Base-by-base conservation (phyloP, 306 rosid genomes). In the Senna siamea region DNA sequence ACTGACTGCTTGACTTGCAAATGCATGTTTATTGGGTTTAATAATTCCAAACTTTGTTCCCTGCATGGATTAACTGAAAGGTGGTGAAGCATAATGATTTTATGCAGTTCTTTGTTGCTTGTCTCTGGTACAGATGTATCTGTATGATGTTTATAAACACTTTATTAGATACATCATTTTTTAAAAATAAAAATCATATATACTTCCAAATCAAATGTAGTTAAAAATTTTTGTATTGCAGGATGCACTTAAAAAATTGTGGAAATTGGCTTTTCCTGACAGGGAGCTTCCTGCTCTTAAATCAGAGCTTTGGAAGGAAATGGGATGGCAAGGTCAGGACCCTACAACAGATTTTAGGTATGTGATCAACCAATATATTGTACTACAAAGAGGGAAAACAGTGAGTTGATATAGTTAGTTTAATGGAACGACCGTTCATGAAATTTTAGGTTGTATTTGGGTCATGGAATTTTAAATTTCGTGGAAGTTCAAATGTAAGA, bases 271-370 rank as follows among this genome's bases (percentile, higher is more conserved):
- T 82, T 94, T 79, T 80, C 97, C 97, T 13, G 84, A 78, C 47
- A 85, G 83, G 86, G 93, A 85, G 84, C 87, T 89, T 72, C 99
- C 97, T 12, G 23, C 96, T 58, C 95, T 89, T 56, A 92, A 87
- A 78, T 89, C 99, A 22, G 96, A 88, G 64, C 95, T 88, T 70
- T 94, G 99, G 97, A 92, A 94, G 86, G 95, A 94, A 78, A 94
- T 94, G 99, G 99, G 99, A 53, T 94, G 99, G 99, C 99, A 94
- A 79, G 99, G 99, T 63, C 72, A 91, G 40, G 99, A 92, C 74
- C 99, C 99, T 48, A 92, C 97, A 38, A 94, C 99, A 51, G 99
- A 94, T 86, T 94, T 94, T 87, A 89, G 99, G 99, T 89, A 72
- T 57, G 87, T 58, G 50, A 44, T 53, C 54, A 6, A 67, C 57